phyloP scores from a whole-genome alignment of 768 basidiomycete genomes.

The Amanita pallidorosea region DNA sequence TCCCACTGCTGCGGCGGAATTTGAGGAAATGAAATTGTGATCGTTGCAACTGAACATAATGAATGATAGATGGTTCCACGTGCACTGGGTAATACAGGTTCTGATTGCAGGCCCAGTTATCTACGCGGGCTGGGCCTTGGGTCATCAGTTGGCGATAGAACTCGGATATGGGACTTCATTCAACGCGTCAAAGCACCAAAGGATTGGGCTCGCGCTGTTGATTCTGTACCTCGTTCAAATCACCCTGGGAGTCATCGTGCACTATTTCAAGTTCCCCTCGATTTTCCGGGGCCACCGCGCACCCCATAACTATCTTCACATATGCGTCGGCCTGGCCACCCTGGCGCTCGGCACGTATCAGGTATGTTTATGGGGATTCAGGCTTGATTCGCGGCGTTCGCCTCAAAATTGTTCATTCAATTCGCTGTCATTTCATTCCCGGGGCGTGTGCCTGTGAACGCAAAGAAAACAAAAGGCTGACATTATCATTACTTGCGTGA shows the following conservation, averaged over 20 bases:
- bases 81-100: conserved; percentile 40
- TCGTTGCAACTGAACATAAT: too few species aligned
- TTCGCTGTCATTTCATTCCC: background rate
- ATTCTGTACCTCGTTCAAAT: conserved; percentile 44
- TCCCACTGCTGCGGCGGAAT: background rate
- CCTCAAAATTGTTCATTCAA: too few species aligned
- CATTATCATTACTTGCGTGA: background rate
- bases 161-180: conserved; percentile 20
- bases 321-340: conserved; percentile 40
- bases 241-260: conserved; percentile 36
- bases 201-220: conserved; percentile 40
- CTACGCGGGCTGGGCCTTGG: conserved; percentile 35
- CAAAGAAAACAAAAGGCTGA: too few species aligned
- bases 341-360: conserved; percentile 43
- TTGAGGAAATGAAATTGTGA: background rate
- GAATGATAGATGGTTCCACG: conserved; percentile 39
- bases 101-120: conserved; percentile 43
- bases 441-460: background rate
- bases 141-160: conserved; percentile 23
- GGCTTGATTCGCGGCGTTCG: too few species aligned
- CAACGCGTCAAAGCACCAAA: conserved; percentile 34
- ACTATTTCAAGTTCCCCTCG: conserved; percentile 36
- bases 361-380: conserved; percentile 20
- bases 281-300: conserved; percentile 29
- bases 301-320: conserved; percentile 46